Evolutionary conservation across 2,329 filamentous ascomycete species (phyloP), one percentile per base, ranked within the genome.

Genomic region (Coniella vitis): DNA sequence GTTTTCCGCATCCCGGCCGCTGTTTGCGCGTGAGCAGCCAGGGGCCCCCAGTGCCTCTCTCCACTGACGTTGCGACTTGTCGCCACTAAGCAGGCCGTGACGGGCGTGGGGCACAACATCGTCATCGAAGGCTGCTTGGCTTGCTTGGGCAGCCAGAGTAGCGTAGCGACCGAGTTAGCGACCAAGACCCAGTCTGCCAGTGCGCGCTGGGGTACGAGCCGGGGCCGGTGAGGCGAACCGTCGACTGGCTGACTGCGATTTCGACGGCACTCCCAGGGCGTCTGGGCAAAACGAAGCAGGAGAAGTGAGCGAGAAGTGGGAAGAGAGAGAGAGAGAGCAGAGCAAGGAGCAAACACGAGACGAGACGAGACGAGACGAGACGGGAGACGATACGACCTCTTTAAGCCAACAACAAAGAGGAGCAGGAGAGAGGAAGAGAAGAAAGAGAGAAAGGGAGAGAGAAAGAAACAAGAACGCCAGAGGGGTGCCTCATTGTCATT

Each of bases 61-160:
- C 47, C 39, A 44, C 46, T 21, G 19, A 38, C 22, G 35, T 29
- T 43, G 38, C 46, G 38, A 47, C 40, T 51, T 35, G 37, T 54
- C 31, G 52, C 52, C 52, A 54, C 52, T 41, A 25, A 46, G 45
- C 52, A 48, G 32, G 38, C 48, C 50, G 43, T 38, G 45, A 45
- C 40, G 36, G 48, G 41, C 38, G 31, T 36, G 31, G 31, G 25
- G 40, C 45, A 37, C 36, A 39, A 36, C 41, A 44, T 46, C 45
- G 38, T 51, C 45, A 36, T 43, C 40, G 37, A 35, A 34, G 25
- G 29, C 25, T 29, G 5, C 25, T 29, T 29, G 25, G 25, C 31
- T 22, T 40, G 17, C 36, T 35, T 14, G 37, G 29, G 37, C 20
- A 32, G 16, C 40, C 21, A 41, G 22, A 31, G 40, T 42, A 42